phyloP scores from a whole-genome alignment of 495 filamentous ascomycete species.

The Penicillium daleae region DNA sequence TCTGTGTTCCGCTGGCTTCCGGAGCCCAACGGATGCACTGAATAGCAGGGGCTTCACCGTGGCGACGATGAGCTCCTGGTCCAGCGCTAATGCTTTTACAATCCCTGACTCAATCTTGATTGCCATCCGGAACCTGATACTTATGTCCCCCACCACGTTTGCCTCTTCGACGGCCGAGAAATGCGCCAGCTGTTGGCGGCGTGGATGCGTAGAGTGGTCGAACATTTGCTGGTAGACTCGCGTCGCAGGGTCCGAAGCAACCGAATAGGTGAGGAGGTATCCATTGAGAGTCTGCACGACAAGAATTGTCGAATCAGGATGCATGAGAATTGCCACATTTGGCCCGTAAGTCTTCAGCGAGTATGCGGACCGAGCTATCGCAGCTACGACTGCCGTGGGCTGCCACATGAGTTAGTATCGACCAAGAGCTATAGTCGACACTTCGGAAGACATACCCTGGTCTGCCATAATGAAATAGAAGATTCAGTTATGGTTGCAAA shows the following conservation, averaged over 20 bases:
- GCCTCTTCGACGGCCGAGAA: conserved; percentile 66
- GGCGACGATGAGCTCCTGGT: conserved; percentile 91
- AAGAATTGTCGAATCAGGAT: conserved; percentile 88
- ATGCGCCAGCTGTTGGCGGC: conserved; percentile 72
- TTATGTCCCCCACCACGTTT: conserved; percentile 83
- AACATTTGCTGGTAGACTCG: conserved; percentile 85
- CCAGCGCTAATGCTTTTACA: conserved; percentile 80
- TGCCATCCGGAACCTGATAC: conserved; percentile 91
- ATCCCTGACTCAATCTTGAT: conserved; percentile 98
- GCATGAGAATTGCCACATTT: conserved; percentile 81
- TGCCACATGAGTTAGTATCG: conserved; percentile 49
- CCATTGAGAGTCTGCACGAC: conserved; percentile 88
- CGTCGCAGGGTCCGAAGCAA: conserved; percentile 80
- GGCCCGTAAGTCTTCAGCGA: conserved; percentile 84
- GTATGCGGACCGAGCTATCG: conserved; percentile 75
- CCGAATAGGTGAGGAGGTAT: conserved; percentile 91
- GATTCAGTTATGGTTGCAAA: conserved; percentile 87
- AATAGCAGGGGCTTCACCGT: conserved; percentile 92
- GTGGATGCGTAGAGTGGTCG: conserved; percentile 65
- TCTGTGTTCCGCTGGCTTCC: conserved; percentile 79
- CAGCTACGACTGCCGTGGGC: conserved; percentile 88
- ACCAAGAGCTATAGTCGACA: not conserved
- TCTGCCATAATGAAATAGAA: conserved; percentile 91
- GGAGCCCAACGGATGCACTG: conserved; percentile 96
- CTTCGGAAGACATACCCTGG: conserved; percentile 63